Evolutionary conservation across 1,139 yeast species (phyloP), one percentile per base, ranked within the genome.

Genomic region (Casaregolazyma lundiana): DNA sequence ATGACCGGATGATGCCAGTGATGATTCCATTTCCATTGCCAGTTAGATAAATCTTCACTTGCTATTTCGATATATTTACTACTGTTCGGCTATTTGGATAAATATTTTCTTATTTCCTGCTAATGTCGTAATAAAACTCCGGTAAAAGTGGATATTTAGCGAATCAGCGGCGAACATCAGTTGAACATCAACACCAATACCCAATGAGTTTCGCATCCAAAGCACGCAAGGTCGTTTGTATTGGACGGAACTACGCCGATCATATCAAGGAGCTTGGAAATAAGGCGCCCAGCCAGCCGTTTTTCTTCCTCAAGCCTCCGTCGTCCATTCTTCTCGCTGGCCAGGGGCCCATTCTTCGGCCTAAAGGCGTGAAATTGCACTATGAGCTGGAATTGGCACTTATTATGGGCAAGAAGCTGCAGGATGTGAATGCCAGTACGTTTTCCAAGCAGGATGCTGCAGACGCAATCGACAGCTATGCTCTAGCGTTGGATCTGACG

Each of bases 211-310:
- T 32, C 21, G 45, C 45, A 9, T 35, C 41, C 9, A 42, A 71
- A 30, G 94, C 94, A 2, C 75, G 84, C 41, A 92, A 92, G 69
- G 80, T 90, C 63, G 77, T 92, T 38, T 92, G 98, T 67, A 90
- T 92, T 54, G 98, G 98, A 42, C 83, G 99, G 57, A 92, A 92
- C 68, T 92, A 89, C 64, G 95, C 88, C 5, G 97, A 95, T 36
- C 98, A 92, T 60, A 86, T 89, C 64, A 79, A 84, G 55, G 98
- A 92, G 66, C 73, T 92, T 49, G 85, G 87, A 71, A 92, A 89
- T 62, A 68, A 77, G 26, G 74, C 77, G 34, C 97, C 98, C 2
- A 72, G 75, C 16, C 64, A 61, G 50, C 98, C 98, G 6, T 90
- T 92, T 58, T 92, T 84, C 73, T 92, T 92, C 65, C 70, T 90